These are phyloP conservation scores for Pulveroboletus sp. DNA, from an alignment of 768 basidiomycete species.

Conservation along the genomic window DNA sequence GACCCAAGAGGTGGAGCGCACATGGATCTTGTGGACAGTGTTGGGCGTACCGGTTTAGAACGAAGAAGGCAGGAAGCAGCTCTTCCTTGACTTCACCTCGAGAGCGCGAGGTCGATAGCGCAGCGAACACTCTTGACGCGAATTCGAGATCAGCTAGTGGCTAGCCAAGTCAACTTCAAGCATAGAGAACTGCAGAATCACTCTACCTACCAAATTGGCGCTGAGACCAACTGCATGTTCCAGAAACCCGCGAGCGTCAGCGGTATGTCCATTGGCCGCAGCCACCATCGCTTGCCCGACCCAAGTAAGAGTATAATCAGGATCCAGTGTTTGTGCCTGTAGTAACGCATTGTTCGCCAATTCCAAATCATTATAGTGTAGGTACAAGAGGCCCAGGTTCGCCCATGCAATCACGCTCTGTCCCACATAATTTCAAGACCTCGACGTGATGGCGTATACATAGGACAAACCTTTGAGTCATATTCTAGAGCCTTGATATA, in stretches of 20 bases:
- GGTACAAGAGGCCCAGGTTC: slow-evolving; percentile 83
- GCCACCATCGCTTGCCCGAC: slow-evolving; percentile 82
- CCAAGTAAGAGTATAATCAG: slow-evolving; percentile 87
- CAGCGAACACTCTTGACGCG: slow-evolving; percentile 54
- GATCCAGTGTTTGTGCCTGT: slow-evolving; percentile 87
- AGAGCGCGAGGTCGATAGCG: slow-evolving; percentile 24
- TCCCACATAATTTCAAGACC: neutral
- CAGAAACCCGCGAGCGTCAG: slow-evolving; percentile 63
- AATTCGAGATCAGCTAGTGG: slow-evolving; percentile 79
- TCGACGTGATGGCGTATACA: neutral
- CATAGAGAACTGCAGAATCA: neutral
- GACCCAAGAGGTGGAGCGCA: slow-evolving; percentile 77
- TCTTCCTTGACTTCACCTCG: slow-evolving; percentile 34
- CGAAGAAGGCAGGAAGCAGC: slow-evolving; percentile 75
- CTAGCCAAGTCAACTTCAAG: slow-evolving; percentile 36
- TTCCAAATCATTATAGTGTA: slow-evolving; percentile 71
- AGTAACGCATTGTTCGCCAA: slow-evolving; percentile 83
- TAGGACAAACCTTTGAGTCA: slow-evolving; percentile 63
- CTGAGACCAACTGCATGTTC: slow-evolving; percentile 66
- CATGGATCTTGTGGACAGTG: slow-evolving; percentile 63
- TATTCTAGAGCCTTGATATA: slow-evolving; percentile 86
- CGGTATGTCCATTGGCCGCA: slow-evolving; percentile 48
- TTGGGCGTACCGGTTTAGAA: slow-evolving; percentile 70
- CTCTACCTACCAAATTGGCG: slow-evolving; percentile 46
- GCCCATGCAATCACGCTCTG: slow-evolving; percentile 79